Evolutionary conservation across 1,284 basidiomycete species (phyloP).

Genomic region (Clitocybe nebularis): DNA sequence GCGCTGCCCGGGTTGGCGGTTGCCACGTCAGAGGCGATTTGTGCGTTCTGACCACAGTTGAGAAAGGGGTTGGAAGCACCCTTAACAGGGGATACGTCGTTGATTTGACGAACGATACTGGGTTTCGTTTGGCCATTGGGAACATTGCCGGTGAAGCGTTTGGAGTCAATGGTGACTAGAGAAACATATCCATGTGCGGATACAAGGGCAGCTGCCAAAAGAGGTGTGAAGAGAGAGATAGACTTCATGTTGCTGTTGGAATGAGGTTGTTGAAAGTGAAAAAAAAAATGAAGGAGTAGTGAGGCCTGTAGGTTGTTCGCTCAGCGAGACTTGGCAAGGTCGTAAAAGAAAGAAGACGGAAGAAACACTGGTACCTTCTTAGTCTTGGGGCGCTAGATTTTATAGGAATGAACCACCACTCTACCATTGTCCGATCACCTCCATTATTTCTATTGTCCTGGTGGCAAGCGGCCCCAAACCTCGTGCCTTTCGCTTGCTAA

Average conservation of each 20-base stretch:
- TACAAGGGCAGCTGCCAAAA: conserved; percentile 34
- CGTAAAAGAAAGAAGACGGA: conserved; percentile 8
- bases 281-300: conserved; percentile 4
- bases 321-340: conserved; percentile 9
- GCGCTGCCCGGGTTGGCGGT: conserved; percentile 61
- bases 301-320: conserved; percentile 8
- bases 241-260: conserved; percentile 14
- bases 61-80: conserved; percentile 53
- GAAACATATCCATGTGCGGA: conserved; percentile 59
- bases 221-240: conserved; percentile 23
- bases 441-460: conserved; percentile 5
- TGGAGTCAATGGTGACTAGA: conserved; percentile 52
- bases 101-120: conserved; percentile 61
- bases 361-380: not conserved
- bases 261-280: not conserved
- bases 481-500: not conserved
- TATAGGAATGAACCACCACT: not conserved
- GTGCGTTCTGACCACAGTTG: conserved; percentile 61
- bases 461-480: not conserved
- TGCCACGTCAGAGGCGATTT: conserved; percentile 48
- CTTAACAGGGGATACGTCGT: conserved; percentile 55
- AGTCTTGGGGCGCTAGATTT: not conserved
- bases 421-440: not conserved
- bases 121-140: conserved; percentile 35
- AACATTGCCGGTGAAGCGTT: conserved; percentile 48